These are phyloP conservation scores for Plasmopara halstedii DNA, from an alignment of 352 stramenopile genomes.

Conservation along the genomic window DNA sequence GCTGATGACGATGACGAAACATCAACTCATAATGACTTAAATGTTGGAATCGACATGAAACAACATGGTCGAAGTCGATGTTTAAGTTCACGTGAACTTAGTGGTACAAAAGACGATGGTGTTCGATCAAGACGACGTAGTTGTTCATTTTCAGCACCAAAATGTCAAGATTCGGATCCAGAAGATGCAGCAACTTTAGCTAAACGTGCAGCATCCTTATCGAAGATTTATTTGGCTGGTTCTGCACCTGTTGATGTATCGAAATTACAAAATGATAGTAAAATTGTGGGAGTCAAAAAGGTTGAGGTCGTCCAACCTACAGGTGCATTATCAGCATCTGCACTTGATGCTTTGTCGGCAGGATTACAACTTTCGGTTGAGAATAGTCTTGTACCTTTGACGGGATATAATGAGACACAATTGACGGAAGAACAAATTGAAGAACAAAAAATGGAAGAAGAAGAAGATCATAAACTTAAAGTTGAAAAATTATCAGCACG, in stretches of 20 bases:
- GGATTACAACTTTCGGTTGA: constrained; percentile 71
- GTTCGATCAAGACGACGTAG: constrained; percentile 32
- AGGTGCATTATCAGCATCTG: constrained; percentile 60
- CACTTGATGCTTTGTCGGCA: constrained; percentile 71
- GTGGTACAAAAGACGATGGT: constrained; percentile 2
- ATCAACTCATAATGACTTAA: background rate
- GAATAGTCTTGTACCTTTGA: constrained; percentile 28
- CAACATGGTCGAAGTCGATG: constrained; percentile 34
- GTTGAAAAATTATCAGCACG: constrained; percentile 60
- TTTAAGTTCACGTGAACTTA: constrained; percentile 34
- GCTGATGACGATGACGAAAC: constrained; percentile 29
- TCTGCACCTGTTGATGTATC: constrained; percentile 76
- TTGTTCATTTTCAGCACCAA: constrained; percentile 55
- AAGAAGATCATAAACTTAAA: constrained; percentile 79
- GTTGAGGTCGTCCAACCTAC: constrained; percentile 67
- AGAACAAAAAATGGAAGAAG: constrained; percentile 84
- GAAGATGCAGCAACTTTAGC: constrained; percentile 44
- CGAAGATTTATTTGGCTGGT: constrained; percentile 79
- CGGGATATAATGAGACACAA: constrained; percentile 13
- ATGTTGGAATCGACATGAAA: too few relatives aligned
- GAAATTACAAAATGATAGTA: constrained; percentile 68
- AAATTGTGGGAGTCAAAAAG: constrained; percentile 70
- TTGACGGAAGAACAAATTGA: constrained; percentile 74
- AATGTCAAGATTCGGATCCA: constrained; percentile 5
- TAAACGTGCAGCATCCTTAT: constrained; percentile 62